Evolutionary conservation across 148 eudicot genomes (phyloP).

Genomic region (Pharnaceum exiguum): DNA sequence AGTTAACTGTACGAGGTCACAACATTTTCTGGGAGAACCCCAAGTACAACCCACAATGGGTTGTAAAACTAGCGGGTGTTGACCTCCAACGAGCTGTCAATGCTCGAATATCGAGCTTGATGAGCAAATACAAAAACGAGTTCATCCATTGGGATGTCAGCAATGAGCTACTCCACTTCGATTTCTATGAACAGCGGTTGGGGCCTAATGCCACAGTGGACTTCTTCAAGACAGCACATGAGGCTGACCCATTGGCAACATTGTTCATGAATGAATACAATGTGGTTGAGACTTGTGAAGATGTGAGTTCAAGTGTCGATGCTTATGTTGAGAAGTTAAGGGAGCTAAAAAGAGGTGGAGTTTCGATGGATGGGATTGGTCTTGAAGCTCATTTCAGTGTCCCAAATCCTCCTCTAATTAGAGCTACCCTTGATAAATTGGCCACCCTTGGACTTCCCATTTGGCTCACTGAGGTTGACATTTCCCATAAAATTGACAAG

Average conservation of each 20-base stretch:
- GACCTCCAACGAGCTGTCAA: conserved; percentile 49
- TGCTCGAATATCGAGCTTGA: conserved; percentile 49
- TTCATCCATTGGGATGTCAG: conserved; percentile 93
- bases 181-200: conserved; percentile 64
- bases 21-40: conserved; percentile 94
- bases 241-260: conserved; percentile 61
- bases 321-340: conserved; percentile 43
- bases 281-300: conserved; percentile 79
- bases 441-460: conserved; percentile 69
- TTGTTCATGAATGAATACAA: conserved; percentile 84
- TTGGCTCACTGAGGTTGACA: conserved; percentile 92
- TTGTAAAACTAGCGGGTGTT: conserved; percentile 37
- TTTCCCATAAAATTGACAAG: conserved; percentile 41
- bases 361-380: conserved; percentile 74
- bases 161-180: conserved; percentile 79
- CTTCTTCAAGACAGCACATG: conserved; percentile 54
- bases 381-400: conserved; percentile 64
- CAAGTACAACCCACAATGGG: conserved; percentile 60
- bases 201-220: conserved; percentile 59
- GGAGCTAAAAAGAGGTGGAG: conserved; percentile 59
- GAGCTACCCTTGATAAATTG: conserved; percentile 72
- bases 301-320: conserved; percentile 64
- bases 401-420: conserved; percentile 72
- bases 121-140: conserved; percentile 54
- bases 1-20: conserved; percentile 66